These are phyloP conservation scores for Achlya hypogyna DNA, from an alignment of 352 stramenopile species.

Conservation along the genomic window DNA sequence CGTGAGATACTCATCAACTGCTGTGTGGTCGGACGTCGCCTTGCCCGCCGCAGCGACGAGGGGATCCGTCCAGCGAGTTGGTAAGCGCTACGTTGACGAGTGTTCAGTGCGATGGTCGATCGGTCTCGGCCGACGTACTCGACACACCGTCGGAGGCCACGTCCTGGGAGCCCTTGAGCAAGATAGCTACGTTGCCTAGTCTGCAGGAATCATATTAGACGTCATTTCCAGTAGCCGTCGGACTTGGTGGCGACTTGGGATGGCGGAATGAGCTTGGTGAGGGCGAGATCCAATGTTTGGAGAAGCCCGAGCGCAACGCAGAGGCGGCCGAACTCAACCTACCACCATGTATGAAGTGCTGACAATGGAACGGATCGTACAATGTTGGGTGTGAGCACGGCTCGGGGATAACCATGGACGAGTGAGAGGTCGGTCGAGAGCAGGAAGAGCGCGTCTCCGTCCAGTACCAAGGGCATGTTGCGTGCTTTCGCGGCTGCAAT, in stretches of 20 bases:
- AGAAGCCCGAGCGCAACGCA: constrained; percentile 43
- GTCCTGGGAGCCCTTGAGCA: constrained; percentile 80
- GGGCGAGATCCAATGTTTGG: constrained; percentile 32
- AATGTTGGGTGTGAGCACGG: constrained; percentile 93
- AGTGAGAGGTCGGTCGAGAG: constrained; percentile 63
- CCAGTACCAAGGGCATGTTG: constrained; percentile 86
- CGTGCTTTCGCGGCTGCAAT: constrained; percentile 47
- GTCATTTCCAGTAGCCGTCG: too few relatives aligned
- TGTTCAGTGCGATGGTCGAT: background rate
- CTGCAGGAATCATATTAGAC: too few relatives aligned
- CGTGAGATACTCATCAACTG: background rate
- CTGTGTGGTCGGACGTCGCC: constrained; percentile 61
- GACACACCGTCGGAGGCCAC: constrained; percentile 63
- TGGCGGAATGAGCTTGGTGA: constrained; percentile 44
- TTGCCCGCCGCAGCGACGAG: constrained; percentile 84
- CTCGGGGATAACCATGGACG: constrained; percentile 51
- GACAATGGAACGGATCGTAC: constrained; percentile 26
- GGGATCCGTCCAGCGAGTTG: constrained; percentile 60
- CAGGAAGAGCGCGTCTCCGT: constrained; percentile 92
- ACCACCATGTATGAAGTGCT: background rate
- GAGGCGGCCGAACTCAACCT: constrained; percentile 82
- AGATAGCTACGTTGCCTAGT: constrained; percentile 67
- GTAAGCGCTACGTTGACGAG: constrained; percentile 31
- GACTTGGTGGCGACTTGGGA: background rate
- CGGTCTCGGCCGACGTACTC: constrained; percentile 27